phyloP scores from a whole-genome alignment of 371 early-diverging fungal genomes.

The Saksenaea oblongispora region DNA sequence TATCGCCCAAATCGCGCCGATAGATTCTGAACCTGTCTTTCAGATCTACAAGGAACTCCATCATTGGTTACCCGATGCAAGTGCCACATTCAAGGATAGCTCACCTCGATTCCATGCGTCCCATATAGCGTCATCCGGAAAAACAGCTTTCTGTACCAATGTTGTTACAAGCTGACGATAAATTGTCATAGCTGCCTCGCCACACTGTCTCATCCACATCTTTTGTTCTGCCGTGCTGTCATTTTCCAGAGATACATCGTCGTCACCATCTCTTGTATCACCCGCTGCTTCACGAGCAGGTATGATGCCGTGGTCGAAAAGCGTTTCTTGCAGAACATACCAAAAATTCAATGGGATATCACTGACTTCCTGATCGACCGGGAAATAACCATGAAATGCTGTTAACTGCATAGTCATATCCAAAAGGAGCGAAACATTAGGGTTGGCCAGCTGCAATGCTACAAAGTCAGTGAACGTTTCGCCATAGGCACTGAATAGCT shows the following conservation, averaged over 20 bases:
- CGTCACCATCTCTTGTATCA: slow-evolving; percentile 10
- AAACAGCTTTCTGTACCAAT: slow-evolving; percentile 53
- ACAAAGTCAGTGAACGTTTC: slow-evolving; percentile 71
- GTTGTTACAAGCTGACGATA: slow-evolving; percentile 58
- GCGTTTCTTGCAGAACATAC: slow-evolving; percentile 71
- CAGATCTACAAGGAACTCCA: slow-evolving; percentile 32
- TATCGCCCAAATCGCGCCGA: slow-evolving; percentile 77
- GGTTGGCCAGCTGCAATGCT: slow-evolving; percentile 43
- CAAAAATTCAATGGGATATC: slow-evolving; percentile 75
- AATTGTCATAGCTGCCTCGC: slow-evolving; percentile 36
- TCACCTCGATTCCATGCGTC: slow-evolving; percentile 62
- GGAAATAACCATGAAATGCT: slow-evolving; percentile 71
- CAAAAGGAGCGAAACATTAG: slow-evolving; percentile 51
- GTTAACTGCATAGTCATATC: slow-evolving; percentile 71
- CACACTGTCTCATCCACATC: slow-evolving; percentile 31
- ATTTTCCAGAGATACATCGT: slow-evolving; percentile 15
- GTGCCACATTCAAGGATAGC: neutral
- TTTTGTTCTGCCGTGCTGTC: slow-evolving; percentile 18
- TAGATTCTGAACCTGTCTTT: slow-evolving; percentile 68
- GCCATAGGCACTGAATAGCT: slow-evolving; percentile 67
- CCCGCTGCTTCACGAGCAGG: slow-evolving; percentile 22
- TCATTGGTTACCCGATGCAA: neutral
- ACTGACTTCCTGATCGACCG: slow-evolving; percentile 70
- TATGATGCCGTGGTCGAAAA: slow-evolving; percentile 46
- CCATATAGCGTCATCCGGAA: slow-evolving; percentile 63